phyloP scores from a whole-genome alignment of 495 filamentous ascomycete genomes.

The Tuber magnatum region DNA sequence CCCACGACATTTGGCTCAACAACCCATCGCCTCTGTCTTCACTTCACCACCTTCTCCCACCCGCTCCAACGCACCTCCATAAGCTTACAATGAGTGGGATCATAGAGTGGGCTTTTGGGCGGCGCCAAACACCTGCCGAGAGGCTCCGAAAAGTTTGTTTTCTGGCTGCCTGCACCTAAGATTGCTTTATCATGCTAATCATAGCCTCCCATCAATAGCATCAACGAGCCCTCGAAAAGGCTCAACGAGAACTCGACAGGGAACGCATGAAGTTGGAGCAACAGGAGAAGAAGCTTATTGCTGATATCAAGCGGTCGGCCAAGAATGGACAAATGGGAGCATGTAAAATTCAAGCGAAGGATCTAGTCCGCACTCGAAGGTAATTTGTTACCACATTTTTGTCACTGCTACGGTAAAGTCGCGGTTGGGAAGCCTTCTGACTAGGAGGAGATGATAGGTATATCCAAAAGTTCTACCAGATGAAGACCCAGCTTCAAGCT shows the following conservation, averaged over 20 bases:
- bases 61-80: conserved; percentile 35
- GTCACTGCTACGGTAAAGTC: not conserved
- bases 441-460: conserved; percentile 52
- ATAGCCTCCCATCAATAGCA: conserved; percentile 46
- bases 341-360: conserved; percentile 95
- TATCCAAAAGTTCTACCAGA: conserved; percentile 95
- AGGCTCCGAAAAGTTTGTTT: conserved; percentile 66
- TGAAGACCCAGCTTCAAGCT: conserved; percentile 93
- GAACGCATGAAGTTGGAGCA: conserved; percentile 92
- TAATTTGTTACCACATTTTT: conserved; percentile 41
- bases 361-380: conserved; percentile 85
- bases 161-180: not conserved
- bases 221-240: conserved; percentile 91
- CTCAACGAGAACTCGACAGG: conserved; percentile 88
- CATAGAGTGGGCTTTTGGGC: conserved; percentile 97
- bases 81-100: conserved; percentile 43
- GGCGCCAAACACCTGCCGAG: conserved; percentile 95
- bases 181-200: not conserved
- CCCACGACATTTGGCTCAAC: not conserved
- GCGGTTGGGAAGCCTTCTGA: not conserved
- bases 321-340: conserved; percentile 96
- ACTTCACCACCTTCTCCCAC: conserved; percentile 3
- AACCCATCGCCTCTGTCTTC: conserved; percentile 6
- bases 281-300: conserved; percentile 92
- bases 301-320: conserved; percentile 94